Percentiles rank a stretch among this genome's conserved stretches.
Evolutionary conservation across 1,139 yeast species (phyloP).

Genomic region (Scheffersomyces illinoinensis): DNA sequence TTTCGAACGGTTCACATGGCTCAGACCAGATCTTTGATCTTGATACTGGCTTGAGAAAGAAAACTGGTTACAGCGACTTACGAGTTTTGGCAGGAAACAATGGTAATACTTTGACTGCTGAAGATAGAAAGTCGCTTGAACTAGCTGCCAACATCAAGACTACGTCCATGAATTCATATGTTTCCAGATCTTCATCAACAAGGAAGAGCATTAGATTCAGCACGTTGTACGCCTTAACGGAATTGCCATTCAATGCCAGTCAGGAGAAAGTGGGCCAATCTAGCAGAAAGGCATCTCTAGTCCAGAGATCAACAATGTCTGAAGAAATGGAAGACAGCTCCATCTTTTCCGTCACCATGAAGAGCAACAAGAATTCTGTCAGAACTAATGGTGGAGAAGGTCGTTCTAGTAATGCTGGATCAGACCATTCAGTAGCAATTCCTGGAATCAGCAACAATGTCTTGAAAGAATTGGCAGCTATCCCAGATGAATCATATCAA

Average conservation of each 20-base stretch:
- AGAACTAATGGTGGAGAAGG: slow-evolving; percentile 9
- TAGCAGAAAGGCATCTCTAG: slow-evolving; percentile 1
- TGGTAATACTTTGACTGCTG: slow-evolving; percentile 9
- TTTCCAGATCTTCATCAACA: slow-evolving; percentile 26
- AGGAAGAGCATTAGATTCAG: slow-evolving; percentile 39
- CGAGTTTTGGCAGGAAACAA: slow-evolving; percentile 25
- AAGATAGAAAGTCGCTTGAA: slow-evolving; percentile 23
- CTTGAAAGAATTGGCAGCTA: slow-evolving; percentile 71
- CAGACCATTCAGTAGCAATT: slow-evolving; percentile 43
- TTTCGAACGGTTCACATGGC: slow-evolving; percentile 25
- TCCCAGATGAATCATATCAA: slow-evolving; percentile 72
- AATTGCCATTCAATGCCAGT: slow-evolving; percentile 36
- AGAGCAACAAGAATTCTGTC: slow-evolving; percentile 21
- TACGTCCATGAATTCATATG: slow-evolving; percentile 22
- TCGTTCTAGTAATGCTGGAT: slow-evolving; percentile 15
- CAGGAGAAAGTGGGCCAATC: slow-evolving; percentile 7
- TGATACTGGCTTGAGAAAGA: slow-evolving; percentile 32
- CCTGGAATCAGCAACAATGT: slow-evolving; percentile 67
- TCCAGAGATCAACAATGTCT: slow-evolving; percentile 20
- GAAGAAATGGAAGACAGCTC: slow-evolving; percentile 35
- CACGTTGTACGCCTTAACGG: slow-evolving; percentile 42
- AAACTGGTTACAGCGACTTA: slow-evolving; percentile 39
- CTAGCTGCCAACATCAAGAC: slow-evolving; percentile 22
- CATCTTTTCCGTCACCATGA: slow-evolving; percentile 34
- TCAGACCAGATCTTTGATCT: slow-evolving; percentile 13